Conservation (phyloP, 2,329 filamentous ascomycete species). For the Blastomyces silverae region DNA sequence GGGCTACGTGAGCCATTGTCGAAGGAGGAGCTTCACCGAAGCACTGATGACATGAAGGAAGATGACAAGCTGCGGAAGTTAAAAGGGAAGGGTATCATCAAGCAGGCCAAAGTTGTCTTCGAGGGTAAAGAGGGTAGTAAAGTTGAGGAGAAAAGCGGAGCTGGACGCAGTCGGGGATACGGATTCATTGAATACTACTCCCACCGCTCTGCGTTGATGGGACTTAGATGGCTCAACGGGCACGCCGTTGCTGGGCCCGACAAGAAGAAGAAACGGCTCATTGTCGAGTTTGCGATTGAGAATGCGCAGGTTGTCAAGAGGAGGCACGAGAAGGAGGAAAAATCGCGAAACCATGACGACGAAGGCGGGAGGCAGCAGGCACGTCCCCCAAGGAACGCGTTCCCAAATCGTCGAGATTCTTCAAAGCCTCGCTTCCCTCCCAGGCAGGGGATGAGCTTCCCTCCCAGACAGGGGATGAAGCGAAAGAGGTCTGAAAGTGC, state of each 20-base stretch:
- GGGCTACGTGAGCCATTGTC: constrained; percentile 70
- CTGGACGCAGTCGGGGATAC: constrained; percentile 81
- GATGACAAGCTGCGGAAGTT: constrained; percentile 72
- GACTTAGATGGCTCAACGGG: constrained; percentile 86
- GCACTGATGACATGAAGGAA: constrained; percentile 70
- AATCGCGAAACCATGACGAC: constrained; percentile 37
- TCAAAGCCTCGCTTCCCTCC: constrained; percentile 14
- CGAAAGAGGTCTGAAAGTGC: constrained; percentile 28
- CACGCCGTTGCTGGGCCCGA: constrained; percentile 46
- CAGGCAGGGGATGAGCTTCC: constrained; percentile 26
- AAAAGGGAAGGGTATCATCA: constrained; percentile 80
- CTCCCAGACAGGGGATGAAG: constrained; percentile 28
- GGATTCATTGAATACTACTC: constrained; percentile 96
- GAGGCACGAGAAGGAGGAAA: constrained; percentile 58
- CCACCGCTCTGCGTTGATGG: constrained; percentile 92
- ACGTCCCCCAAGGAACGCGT: constrained; percentile 20
- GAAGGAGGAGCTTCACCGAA: constrained; percentile 79
- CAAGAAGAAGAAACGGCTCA: constrained; percentile 64
- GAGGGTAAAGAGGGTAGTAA: constrained; percentile 82
- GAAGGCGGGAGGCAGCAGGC: constrained; percentile 22
- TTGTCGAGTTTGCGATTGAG: constrained; percentile 97
- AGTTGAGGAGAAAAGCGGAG: constrained; percentile 66
- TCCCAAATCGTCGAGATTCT: constrained; percentile 17
- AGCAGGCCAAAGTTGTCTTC: constrained; percentile 90
- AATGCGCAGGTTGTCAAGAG: constrained; percentile 92